phyloP scores from a whole-genome alignment of 495 filamentous ascomycete species.

The Hypoxylon intermedium region DNA sequence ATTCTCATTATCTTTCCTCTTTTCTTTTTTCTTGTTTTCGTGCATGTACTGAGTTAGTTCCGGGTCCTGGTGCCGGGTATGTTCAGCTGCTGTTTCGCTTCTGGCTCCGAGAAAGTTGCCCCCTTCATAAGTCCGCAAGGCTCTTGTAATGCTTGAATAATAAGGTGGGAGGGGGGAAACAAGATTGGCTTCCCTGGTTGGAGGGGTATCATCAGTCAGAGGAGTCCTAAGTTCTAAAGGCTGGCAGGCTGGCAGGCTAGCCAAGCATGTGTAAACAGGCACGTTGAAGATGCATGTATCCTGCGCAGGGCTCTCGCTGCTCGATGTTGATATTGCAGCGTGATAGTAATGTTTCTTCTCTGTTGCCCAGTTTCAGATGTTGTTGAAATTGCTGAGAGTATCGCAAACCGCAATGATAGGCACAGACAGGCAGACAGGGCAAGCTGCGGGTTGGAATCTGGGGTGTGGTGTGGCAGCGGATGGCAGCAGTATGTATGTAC shows the following conservation, averaged over 20 bases:
- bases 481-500: constrained; percentile 42
- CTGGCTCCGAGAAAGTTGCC: constrained; percentile 34
- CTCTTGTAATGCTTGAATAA: constrained; percentile 22
- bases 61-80: constrained; percentile 20
- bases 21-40: background rate
- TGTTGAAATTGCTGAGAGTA: constrained; percentile 33
- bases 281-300: constrained; percentile 8
- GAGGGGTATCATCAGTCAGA: constrained; percentile 26
- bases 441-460: constrained; percentile 41
- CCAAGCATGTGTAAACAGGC: constrained; percentile 4
- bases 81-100: constrained; percentile 32
- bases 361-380: constrained; percentile 29
- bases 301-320: constrained; percentile 11
- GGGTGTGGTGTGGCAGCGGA: constrained; percentile 43
- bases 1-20: constrained; percentile 1
- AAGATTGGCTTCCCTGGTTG: constrained; percentile 13
- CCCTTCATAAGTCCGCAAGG: constrained; percentile 35
- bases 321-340: constrained; percentile 10
- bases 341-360: constrained; percentile 3
- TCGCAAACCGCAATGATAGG: constrained; percentile 37
- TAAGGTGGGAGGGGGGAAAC: constrained; percentile 18
- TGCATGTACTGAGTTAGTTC: constrained; percentile 15
- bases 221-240: background rate
- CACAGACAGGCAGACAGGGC: constrained; percentile 32
- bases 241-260: too few species aligned